Conservation (phyloP, 1,139 yeast genomes). For the Kodamaea sp. region DNA sequence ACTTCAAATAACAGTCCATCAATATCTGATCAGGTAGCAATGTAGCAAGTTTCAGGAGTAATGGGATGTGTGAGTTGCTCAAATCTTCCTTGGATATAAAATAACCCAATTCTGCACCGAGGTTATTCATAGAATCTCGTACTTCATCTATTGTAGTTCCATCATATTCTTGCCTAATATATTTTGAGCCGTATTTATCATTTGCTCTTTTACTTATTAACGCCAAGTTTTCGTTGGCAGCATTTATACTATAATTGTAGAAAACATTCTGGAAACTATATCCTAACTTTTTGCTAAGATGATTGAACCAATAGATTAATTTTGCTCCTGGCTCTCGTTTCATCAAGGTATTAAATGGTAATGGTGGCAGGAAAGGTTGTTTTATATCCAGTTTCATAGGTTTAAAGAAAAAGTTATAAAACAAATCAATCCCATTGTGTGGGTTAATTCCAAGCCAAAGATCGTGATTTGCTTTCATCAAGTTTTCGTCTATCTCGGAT, state of each 20-base stretch:
- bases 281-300: constrained; percentile 3
- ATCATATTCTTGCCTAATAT: constrained; percentile 14
- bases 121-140: constrained; percentile 11
- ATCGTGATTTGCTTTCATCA: constrained; percentile 1
- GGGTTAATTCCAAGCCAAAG: constrained; percentile 11
- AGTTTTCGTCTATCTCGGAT: neutral
- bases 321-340: constrained; percentile 18
- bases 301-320: constrained; percentile 13
- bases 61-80: neutral
- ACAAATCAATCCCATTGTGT: constrained; percentile 3
- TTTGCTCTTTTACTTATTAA: constrained; percentile 8
- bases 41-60: constrained; percentile 6
- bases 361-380: constrained; percentile 10
- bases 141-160: constrained; percentile 11
- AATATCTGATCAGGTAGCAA: constrained; percentile 7
- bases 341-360: constrained; percentile 15
- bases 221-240: constrained; percentile 3
- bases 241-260: constrained; percentile 7
- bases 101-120: constrained; percentile 4
- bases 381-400: constrained; percentile 3
- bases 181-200: constrained; percentile 9
- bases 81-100: constrained; percentile 1
- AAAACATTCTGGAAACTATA: constrained; percentile 7
- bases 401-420: constrained; percentile 12
- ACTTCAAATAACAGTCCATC: constrained; percentile 6